Evolutionary conservation across 2,329 filamentous ascomycete genomes (phyloP).

Genomic region (Aspergillus eucalypticola): DNA sequence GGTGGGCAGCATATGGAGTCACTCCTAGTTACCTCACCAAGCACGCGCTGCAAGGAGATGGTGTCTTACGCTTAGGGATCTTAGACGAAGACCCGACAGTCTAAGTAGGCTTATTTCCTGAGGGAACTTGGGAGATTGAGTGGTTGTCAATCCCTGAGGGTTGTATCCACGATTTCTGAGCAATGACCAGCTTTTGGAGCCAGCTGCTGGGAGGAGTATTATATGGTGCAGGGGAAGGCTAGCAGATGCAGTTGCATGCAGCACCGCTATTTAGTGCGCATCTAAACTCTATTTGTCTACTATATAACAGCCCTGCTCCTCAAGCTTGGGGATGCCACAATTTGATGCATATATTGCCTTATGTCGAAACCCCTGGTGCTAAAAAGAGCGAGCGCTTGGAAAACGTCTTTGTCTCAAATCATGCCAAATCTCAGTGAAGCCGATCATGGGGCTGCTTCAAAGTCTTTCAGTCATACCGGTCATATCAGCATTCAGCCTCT

Average conservation of each 20-base stretch:
- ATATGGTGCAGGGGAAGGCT: neutral
- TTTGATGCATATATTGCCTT: constrained; percentile 39
- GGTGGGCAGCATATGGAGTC: too few species aligned
- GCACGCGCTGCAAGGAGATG: too few species aligned
- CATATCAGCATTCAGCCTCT: neutral
- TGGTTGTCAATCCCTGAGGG: too few species aligned
- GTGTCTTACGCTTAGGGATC: too few species aligned
- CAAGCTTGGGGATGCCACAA: neutral
- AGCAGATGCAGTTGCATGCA: neutral
- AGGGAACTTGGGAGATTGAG: too few species aligned
- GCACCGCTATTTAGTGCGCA: neutral
- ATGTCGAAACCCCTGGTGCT: constrained; percentile 61
- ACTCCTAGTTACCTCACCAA: too few species aligned
- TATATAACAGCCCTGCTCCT: neutral
- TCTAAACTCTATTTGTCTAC: neutral
- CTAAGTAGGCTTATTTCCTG: too few species aligned
- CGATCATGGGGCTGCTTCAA: neutral
- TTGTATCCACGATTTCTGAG: too few species aligned
- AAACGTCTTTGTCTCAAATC: neutral
- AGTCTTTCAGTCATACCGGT: neutral
- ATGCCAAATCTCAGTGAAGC: constrained; percentile 21
- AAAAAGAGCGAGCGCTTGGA: constrained; percentile 56
- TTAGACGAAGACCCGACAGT: too few species aligned
- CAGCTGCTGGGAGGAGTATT: too few species aligned
- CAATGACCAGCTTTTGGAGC: too few species aligned